Base-by-base conservation (phyloP, 345 rosid species). In the Gossypium thurberi region DNA sequence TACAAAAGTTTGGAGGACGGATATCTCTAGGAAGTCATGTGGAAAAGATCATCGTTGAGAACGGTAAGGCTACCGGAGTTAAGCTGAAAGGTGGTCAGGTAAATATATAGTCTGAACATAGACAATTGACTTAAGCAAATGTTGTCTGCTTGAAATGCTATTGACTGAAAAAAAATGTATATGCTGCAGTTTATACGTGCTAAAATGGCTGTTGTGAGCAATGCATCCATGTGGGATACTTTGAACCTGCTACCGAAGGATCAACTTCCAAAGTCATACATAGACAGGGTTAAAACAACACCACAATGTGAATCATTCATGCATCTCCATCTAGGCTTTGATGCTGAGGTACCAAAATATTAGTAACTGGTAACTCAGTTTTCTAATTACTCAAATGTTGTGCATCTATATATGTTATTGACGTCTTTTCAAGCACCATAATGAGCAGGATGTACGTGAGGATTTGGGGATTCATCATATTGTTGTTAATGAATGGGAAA, bases 241-340 rank as follows among this genome's bases (percentile, higher is more conserved):
- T 76, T 87, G 71, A 85, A 82, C 48, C 81, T 94, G 78, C 78
- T 94, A 75, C 93, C 96, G 5, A 75, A 71, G 81, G 93, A 91
- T 78, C 63, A 72, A 71, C 82, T 94, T 71, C 96, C 94, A 0
- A 85, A 81, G 75, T 81, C 92, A 8, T 91, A 86, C 28, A 26
- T 81, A 1, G 85, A 82, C 43, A 75, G 85, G 70, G 78, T 90
- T 47, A 83, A 82, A 67, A 81, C 62, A 17, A 90, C 91, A 9
- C 87, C 82, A 0, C 93, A 91, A 66, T 94, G 98, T 17, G 98
- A 94, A 78, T 94, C 98, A n/a, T 94, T 91, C 82, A 91, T 94
- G 98, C 98, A 94, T 89, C 96, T 94, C 78, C 98, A 94, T 83
- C 82, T 91, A 80, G 98, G 98, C 67, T 89, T 94, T 68, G 94